These are phyloP conservation scores for Aspergillus jensenii DNA, from an alignment of 2,329 filamentous ascomycete species.

Conservation along the genomic window DNA sequence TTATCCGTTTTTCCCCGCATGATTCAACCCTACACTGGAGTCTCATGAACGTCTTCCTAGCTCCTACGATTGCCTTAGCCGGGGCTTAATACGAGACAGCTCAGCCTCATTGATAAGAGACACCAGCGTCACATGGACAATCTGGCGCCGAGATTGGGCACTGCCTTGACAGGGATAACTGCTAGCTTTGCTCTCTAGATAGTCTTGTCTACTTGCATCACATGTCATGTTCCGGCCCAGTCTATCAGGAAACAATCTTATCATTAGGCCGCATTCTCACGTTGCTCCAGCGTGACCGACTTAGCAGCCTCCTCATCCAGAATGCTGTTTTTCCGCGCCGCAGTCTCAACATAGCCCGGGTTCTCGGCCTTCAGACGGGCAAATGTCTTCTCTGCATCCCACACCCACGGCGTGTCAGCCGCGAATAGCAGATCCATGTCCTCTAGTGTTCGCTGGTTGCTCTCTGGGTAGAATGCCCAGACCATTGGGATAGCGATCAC, in stretches of 20 bases:
- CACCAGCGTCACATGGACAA: background rate
- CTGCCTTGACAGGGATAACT: background rate
- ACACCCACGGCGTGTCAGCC: constrained; percentile 64
- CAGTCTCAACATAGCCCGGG: constrained; percentile 48
- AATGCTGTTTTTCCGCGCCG: constrained; percentile 34
- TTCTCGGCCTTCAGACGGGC: constrained; percentile 61
- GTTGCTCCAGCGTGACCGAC: constrained; percentile 1
- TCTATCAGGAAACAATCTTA: background rate
- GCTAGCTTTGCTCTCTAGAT: background rate
- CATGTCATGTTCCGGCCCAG: background rate
- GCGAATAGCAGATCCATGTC: constrained; percentile 75
- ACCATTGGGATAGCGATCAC: constrained; percentile 66
- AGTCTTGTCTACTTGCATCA: background rate
- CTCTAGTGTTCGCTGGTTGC: constrained; percentile 70
- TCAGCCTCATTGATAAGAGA: background rate
- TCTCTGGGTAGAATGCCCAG: constrained; percentile 73
- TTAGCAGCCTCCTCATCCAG: constrained; percentile 34
- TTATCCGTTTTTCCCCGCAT: background rate
- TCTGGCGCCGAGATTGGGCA: background rate
- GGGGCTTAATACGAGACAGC: background rate
- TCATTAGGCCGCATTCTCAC: background rate
- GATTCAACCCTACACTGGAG: no score
- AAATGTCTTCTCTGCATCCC: constrained; percentile 69
- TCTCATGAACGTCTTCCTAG: no score
- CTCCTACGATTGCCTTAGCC: background rate